A percentile compares a stretch with the other conserved stretches of the same genome.
phyloP scores from a whole-genome alignment of 2,329 filamentous ascomycete genomes.

The Pseudophaeomoniella oleicola region DNA sequence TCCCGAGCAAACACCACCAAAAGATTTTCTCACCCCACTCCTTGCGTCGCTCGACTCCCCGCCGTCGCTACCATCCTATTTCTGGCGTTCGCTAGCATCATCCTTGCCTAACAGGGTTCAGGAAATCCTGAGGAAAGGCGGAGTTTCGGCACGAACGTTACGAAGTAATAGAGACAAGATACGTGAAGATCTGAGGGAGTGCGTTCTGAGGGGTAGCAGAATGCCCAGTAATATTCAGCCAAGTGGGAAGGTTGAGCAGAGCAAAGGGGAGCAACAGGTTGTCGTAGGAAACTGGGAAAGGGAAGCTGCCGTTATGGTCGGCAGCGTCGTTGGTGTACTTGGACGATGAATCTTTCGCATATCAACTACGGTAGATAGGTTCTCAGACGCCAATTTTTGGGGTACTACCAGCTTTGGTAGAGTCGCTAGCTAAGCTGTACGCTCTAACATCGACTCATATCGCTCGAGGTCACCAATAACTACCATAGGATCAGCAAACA shows the following conservation, averaged over 20 bases:
- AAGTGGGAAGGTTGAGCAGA: constrained; percentile 26
- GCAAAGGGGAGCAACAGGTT: constrained; percentile 28
- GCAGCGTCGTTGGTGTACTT: constrained; percentile 55
- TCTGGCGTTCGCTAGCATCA: constrained; percentile 80
- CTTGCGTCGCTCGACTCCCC: constrained; percentile 71
- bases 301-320: constrained; percentile 89
- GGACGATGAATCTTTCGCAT: constrained; percentile 19
- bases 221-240: constrained; percentile 36
- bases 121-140: constrained; percentile 71
- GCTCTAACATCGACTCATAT: too few species aligned
- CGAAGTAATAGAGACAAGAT: constrained; percentile 61
- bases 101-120: constrained; percentile 63
- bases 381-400: too few species aligned
- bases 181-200: constrained; percentile 63
- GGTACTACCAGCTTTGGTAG: too few species aligned
- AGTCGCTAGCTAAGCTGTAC: too few species aligned
- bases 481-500: neutral
- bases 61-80: constrained; percentile 66
- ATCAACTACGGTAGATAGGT: too few species aligned
- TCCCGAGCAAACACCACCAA: constrained; percentile 6
- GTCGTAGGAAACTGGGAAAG: constrained; percentile 58
- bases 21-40: constrained; percentile 55
- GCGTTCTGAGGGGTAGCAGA: constrained; percentile 64
- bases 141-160: constrained; percentile 69
- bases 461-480: too few species aligned